Evolutionary conservation across 1,139 yeast species (phyloP).

Genomic region (Suhomyces chickasaworum): DNA sequence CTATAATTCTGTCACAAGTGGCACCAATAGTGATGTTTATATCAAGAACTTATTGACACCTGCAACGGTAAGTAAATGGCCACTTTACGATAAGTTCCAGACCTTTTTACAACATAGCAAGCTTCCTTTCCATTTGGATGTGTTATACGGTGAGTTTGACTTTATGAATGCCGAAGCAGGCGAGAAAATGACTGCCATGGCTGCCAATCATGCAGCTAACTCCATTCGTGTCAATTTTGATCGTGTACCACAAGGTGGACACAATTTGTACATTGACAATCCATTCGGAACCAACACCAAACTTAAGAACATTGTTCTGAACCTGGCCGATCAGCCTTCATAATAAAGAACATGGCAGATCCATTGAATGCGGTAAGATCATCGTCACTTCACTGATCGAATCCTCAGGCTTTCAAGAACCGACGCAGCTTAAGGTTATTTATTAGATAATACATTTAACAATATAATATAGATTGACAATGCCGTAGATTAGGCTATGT

Average conservation of each 20-base stretch:
- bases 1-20: slow-evolving; percentile 60
- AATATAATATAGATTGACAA: background rate
- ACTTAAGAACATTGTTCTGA: slow-evolving; percentile 15
- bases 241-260: slow-evolving; percentile 46
- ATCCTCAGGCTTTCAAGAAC: too few species aligned
- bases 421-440: background rate
- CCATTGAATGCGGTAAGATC: too few species aligned
- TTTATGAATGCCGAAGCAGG: slow-evolving; percentile 88
- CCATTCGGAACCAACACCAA: slow-evolving; percentile 56
- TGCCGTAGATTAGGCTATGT: background rate
- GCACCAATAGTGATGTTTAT: slow-evolving; percentile 67
- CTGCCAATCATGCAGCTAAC: slow-evolving; percentile 31
- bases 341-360: background rate
- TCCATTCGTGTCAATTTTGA: slow-evolving; percentile 49
- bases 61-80: slow-evolving; percentile 75
- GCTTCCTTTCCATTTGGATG: slow-evolving; percentile 48
- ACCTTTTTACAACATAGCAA: slow-evolving; percentile 23
- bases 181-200: slow-evolving; percentile 42
- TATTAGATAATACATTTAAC: background rate
- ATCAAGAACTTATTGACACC: slow-evolving; percentile 68
- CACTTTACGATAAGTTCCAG: slow-evolving; percentile 65
- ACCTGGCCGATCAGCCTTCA: background rate
- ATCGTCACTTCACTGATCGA: too few species aligned
- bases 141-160: slow-evolving; percentile 81
- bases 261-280: slow-evolving; percentile 49